These are phyloP conservation scores for Suillus alpinus DNA, from an alignment of 768 basidiomycete species.

Conservation along the genomic window DNA sequence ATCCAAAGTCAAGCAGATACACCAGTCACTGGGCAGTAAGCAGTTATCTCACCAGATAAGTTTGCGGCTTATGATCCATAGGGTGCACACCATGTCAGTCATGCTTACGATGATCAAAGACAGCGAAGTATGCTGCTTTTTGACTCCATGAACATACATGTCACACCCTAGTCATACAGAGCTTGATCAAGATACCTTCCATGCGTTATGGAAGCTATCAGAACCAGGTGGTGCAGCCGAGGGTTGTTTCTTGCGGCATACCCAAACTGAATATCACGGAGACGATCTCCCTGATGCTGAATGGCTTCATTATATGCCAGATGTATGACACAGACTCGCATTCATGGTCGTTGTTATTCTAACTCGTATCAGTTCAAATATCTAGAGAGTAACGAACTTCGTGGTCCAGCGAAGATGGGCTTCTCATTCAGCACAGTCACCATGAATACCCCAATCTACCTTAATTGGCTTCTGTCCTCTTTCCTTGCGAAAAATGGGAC, in stretches of 20 bases:
- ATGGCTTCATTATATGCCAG: slow-evolving; percentile 50
- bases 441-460: slow-evolving; percentile 62
- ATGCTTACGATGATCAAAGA: slow-evolving; percentile 46
- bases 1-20: slow-evolving; percentile 70
- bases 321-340: slow-evolving; percentile 36
- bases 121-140: slow-evolving; percentile 47
- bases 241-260: slow-evolving; percentile 60
- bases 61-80: slow-evolving; percentile 23
- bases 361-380: slow-evolving; percentile 28
- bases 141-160: neutral
- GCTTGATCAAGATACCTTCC: slow-evolving; percentile 71
- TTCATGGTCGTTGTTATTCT: slow-evolving; percentile 2
- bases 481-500: slow-evolving; percentile 63
- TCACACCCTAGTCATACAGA: slow-evolving; percentile 33
- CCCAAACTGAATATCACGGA: slow-evolving; percentile 59
- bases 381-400: slow-evolving; percentile 40
- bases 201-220: slow-evolving; percentile 73
- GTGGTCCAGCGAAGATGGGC: slow-evolving; percentile 42
- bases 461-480: slow-evolving; percentile 59
- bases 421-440: slow-evolving; percentile 64
- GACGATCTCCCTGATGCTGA: slow-evolving; percentile 30
- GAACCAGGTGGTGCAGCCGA: slow-evolving; percentile 53
- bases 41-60: slow-evolving; percentile 6
- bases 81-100: slow-evolving; percentile 81
- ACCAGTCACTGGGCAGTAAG: slow-evolving; percentile 83